phyloP scores from a whole-genome alignment of 306 rosid species.

The Potentilla sterilis region DNA sequence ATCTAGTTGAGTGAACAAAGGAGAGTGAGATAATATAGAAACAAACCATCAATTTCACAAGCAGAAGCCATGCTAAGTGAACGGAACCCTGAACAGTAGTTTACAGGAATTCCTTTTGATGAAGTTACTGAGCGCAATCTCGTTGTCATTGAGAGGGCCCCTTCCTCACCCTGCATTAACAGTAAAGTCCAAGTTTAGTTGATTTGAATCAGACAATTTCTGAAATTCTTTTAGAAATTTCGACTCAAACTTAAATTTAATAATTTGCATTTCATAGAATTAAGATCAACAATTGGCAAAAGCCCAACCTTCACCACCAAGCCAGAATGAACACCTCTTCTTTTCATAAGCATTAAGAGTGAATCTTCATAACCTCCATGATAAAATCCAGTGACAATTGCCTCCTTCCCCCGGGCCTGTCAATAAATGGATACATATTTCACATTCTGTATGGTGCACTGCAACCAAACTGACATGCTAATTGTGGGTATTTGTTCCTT shows the following conservation, averaged over 20 bases:
- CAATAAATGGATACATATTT: slow-evolving; percentile 11
- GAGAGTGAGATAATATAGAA: slow-evolving; percentile 24
- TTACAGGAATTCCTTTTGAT: slow-evolving; percentile 78
- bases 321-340: slow-evolving; percentile 94
- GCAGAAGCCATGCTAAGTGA: slow-evolving; percentile 46
- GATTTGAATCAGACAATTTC: slow-evolving; percentile 2
- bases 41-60: slow-evolving; percentile 65
- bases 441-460: slow-evolving; percentile 7
- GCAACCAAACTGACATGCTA: not conserved
- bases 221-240: not conserved
- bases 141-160: slow-evolving; percentile 95
- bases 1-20: not conserved
- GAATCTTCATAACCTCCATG: slow-evolving; percentile 92
- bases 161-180: slow-evolving; percentile 84
- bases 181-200: slow-evolving; percentile 29
- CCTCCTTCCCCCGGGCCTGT: slow-evolving; percentile 92
- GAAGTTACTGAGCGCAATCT: slow-evolving; percentile 60
- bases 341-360: slow-evolving; percentile 93
- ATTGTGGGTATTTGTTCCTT: not conserved
- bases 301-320: slow-evolving; percentile 86
- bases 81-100: slow-evolving; percentile 89
- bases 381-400: slow-evolving; percentile 90
- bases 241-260: not conserved
- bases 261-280: not conserved
- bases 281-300: slow-evolving; percentile 20